Evolutionary conservation across 1,284 basidiomycete species (phyloP).

Genomic region (Boletus semigastroideus): DNA sequence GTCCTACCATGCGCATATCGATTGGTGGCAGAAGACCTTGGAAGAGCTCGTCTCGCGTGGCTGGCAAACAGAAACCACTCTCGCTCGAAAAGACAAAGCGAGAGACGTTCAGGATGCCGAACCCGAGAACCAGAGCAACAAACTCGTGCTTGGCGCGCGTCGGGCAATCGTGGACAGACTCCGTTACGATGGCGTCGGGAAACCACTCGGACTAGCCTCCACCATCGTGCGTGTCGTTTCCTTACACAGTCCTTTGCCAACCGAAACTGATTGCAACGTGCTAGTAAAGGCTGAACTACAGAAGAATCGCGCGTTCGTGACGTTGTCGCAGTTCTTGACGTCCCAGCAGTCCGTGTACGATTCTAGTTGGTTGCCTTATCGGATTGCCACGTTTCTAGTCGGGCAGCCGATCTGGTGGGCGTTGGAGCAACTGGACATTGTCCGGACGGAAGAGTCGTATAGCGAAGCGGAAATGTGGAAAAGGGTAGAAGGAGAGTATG

Average conservation of each 20-base stretch:
- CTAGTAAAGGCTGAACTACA: slow-evolving; percentile 67
- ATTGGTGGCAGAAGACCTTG: slow-evolving; percentile 84
- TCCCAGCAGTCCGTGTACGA: slow-evolving; percentile 66
- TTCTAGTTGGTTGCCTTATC: slow-evolving; percentile 63
- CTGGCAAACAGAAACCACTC: slow-evolving; percentile 42
- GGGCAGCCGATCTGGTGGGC: slow-evolving; percentile 87
- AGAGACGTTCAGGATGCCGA: slow-evolving; percentile 5
- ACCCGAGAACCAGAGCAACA: slow-evolving; percentile 37
- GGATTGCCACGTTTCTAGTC: slow-evolving; percentile 69
- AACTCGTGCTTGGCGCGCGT: slow-evolving; percentile 66
- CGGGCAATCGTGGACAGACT: slow-evolving; percentile 59
- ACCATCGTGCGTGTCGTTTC: slow-evolving; percentile 59
- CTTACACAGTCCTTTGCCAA: neutral
- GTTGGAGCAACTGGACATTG: slow-evolving; percentile 73
- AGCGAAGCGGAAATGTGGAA: slow-evolving; percentile 69
- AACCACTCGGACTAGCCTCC: slow-evolving; percentile 78
- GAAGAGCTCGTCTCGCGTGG: slow-evolving; percentile 62
- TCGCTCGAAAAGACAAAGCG: slow-evolving; percentile 26
- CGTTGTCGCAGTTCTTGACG: slow-evolving; percentile 57
- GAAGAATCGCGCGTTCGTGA: slow-evolving; percentile 45
- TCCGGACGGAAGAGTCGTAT: slow-evolving; percentile 56
- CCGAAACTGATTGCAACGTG: slow-evolving; percentile 26
- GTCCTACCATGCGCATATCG: slow-evolving; percentile 77
- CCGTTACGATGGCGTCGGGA: slow-evolving; percentile 67
- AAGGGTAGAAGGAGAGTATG: slow-evolving; percentile 69